A percentile compares a stretch with the other conserved stretches of the same genome.
phyloP scores from a whole-genome alignment of 495 filamentous ascomycete genomes.

The Aspergillus coremiiformis region DNA sequence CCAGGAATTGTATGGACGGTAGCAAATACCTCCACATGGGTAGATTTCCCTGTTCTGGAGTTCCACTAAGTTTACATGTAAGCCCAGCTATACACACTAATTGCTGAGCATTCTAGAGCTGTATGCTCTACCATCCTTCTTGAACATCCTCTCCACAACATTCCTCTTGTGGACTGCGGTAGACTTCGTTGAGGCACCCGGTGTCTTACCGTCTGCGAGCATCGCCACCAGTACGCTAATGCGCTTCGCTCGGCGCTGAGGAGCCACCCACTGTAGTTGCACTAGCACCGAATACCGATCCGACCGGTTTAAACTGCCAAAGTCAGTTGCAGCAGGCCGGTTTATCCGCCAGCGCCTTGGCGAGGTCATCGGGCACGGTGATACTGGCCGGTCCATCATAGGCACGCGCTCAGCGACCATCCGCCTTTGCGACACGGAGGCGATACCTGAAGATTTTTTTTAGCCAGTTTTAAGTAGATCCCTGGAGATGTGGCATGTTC shows the following conservation, averaged over 20 bases:
- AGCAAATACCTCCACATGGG: too few relatives aligned
- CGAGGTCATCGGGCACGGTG: slow-evolving; percentile 39
- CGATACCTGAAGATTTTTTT: slow-evolving; percentile 42
- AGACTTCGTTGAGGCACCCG: too few relatives aligned
- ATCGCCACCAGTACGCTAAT: slow-evolving; percentile 18
- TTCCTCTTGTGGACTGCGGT: too few relatives aligned
- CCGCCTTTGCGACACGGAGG: slow-evolving; percentile 44
- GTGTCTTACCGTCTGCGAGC: slow-evolving; percentile 10
- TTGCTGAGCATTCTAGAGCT: too few relatives aligned
- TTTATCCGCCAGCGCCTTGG: slow-evolving; percentile 21
- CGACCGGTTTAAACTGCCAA: slow-evolving; percentile 33
- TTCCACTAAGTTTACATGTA: too few relatives aligned
- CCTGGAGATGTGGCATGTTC: slow-evolving; percentile 29
- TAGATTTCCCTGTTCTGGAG: too few relatives aligned
- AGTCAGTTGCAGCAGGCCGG: slow-evolving; percentile 28
- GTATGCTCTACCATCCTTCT: too few relatives aligned
- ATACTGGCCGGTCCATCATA: slow-evolving; percentile 42
- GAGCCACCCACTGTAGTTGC: slow-evolving; percentile 33
- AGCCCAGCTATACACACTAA: too few relatives aligned
- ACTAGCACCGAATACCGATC: slow-evolving; percentile 38
- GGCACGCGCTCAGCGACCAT: slow-evolving; percentile 49
- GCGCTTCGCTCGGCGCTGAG: slow-evolving; percentile 11
- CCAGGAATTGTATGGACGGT: too few relatives aligned
- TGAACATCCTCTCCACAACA: too few relatives aligned
- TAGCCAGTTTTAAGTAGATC: slow-evolving; percentile 48